These are phyloP conservation scores for Lindgomyces ingoldianus DNA, from an alignment of 495 filamentous ascomycete genomes.

Conservation along the genomic window DNA sequence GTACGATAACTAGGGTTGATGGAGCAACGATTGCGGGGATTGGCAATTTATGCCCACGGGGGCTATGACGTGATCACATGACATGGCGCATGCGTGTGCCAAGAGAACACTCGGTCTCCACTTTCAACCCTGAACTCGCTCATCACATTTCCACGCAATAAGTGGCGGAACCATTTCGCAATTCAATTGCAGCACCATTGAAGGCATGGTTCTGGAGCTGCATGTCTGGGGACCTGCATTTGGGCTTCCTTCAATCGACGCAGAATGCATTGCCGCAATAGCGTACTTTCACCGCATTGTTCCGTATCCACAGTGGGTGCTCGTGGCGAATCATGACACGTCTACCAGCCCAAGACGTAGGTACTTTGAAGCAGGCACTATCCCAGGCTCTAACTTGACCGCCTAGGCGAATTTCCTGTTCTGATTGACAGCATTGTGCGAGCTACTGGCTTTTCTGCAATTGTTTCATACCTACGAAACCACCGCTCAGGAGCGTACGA, in stretches of 20 bases:
- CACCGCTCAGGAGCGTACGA: slow-evolving; percentile 51
- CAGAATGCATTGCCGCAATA: slow-evolving; percentile 74
- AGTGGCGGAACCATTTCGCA: no score
- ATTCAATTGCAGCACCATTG: no score
- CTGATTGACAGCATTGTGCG: slow-evolving; percentile 64
- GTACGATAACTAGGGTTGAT: no score
- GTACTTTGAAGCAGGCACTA: no score
- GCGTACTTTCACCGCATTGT: slow-evolving; percentile 62
- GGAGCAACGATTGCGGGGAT: neutral
- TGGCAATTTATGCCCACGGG: no score
- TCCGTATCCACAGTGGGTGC: slow-evolving; percentile 62
- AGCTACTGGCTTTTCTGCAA: slow-evolving; percentile 71
- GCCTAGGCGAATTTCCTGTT: slow-evolving; percentile 71
- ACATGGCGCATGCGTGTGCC: neutral
- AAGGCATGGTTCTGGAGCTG: slow-evolving; percentile 70
- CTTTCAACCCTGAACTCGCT: neutral
- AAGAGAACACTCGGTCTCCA: neutral
- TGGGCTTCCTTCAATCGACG: slow-evolving; percentile 81
- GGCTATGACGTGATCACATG: neutral
- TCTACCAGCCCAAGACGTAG: slow-evolving; percentile 74
- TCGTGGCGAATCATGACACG: slow-evolving; percentile 75
- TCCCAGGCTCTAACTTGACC: neutral
- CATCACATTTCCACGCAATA: neutral
- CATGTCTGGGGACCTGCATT: slow-evolving; percentile 93
- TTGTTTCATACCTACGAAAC: slow-evolving; percentile 65